Evolutionary conservation across 2,329 filamentous ascomycete species (phyloP).

Genomic region (Aspergillus hiratsukae): DNA sequence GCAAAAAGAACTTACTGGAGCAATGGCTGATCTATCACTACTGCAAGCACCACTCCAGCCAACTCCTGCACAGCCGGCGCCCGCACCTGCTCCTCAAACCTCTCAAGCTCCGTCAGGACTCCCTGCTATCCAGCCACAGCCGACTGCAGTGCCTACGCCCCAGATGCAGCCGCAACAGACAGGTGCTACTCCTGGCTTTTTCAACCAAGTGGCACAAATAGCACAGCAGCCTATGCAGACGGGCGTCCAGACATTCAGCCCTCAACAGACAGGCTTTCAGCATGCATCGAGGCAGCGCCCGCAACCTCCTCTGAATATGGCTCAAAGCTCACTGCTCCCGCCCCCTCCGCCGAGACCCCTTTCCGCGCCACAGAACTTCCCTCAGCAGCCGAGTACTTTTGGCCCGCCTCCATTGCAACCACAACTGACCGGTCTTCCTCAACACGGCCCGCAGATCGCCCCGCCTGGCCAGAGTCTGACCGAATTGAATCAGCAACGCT

Average conservation of each 20-base stretch:
- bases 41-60: conserved; percentile 57
- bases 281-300: conserved; percentile 62
- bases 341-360: conserved; percentile 77
- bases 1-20: conserved; percentile 56
- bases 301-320: conserved; percentile 59
- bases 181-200: conserved; percentile 47
- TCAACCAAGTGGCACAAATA: conserved; percentile 43
- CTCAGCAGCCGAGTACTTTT: conserved; percentile 68
- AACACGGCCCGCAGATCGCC: conserved; percentile 55
- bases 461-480: conserved; percentile 71
- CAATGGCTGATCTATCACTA: conserved; percentile 65
- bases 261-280: conserved; percentile 37
- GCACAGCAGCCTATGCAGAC: conserved; percentile 17
- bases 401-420: conserved; percentile 71
- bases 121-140: conserved; percentile 36
- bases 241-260: conserved; percentile 22
- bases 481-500: conserved; percentile 63
- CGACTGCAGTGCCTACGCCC: conserved; percentile 33
- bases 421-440: conserved; percentile 72
- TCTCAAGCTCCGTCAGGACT: conserved; percentile 42
- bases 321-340: conserved; percentile 62
- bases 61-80: conserved; percentile 44
- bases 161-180: conserved; percentile 39
- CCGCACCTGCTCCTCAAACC: conserved; percentile 44
- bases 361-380: conserved; percentile 77